Conservation (phyloP, 768 basidiomycete species). For the Termitomyces sp. region DNA sequence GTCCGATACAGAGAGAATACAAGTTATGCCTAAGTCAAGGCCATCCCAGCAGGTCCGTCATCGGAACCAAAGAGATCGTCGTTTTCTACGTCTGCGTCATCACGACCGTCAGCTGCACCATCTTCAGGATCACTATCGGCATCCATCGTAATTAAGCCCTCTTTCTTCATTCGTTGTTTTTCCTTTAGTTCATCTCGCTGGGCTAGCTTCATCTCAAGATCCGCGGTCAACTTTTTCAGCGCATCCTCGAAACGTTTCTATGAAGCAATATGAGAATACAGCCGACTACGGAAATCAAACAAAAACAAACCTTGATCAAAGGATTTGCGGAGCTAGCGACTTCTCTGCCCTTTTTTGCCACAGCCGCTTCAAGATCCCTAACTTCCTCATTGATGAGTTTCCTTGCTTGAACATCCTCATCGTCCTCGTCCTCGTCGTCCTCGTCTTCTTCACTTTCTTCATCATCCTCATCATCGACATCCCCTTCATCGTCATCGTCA, state of each 20-base stretch:
- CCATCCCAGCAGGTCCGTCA: slow-evolving; percentile 28
- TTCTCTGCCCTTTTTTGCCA: slow-evolving; percentile 79
- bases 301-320: slow-evolving; percentile 62
- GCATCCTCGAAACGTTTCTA: slow-evolving; percentile 94
- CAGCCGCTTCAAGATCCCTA: slow-evolving; percentile 80
- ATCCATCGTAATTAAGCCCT: slow-evolving; percentile 44
- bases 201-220: slow-evolving; percentile 77
- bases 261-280: slow-evolving; percentile 1
- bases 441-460: slow-evolving; percentile 66
- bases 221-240: slow-evolving; percentile 78
- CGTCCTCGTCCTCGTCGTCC: slow-evolving; percentile 79
- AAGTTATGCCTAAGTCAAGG: slow-evolving; percentile 21
- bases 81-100: slow-evolving; percentile 20
- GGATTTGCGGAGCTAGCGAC: slow-evolving; percentile 81
- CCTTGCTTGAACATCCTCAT: slow-evolving; percentile 71
- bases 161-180: slow-evolving; percentile 64
- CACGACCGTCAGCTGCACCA: slow-evolving; percentile 24
- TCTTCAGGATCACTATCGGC: slow-evolving; percentile 31
- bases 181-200: slow-evolving; percentile 81
- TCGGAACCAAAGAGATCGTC: slow-evolving; percentile 46
- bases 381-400: slow-evolving; percentile 87
- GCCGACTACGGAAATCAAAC: neutral
- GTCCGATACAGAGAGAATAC: slow-evolving; percentile 13
- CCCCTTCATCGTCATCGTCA: slow-evolving; percentile 52
- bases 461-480: slow-evolving; percentile 55